Percentiles rank a stretch among this genome's conserved stretches.
These are phyloP conservation scores for Hanseniaspora meyeri DNA, from an alignment of 805 yeast genomes.

Conservation along the genomic window DNA sequence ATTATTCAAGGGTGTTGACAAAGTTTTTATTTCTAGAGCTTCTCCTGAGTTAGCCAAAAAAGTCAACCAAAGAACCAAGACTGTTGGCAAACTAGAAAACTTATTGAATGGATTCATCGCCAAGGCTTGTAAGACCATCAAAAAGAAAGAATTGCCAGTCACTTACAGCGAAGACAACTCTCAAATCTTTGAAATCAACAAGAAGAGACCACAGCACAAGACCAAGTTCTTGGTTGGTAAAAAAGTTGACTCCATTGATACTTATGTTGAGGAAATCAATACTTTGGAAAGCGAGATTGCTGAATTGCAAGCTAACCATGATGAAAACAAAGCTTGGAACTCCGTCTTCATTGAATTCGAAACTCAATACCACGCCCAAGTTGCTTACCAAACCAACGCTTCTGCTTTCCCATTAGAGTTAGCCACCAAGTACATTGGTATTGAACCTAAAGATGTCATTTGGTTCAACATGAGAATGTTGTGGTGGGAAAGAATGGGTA, in stretches of 20 bases:
- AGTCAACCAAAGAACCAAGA: slow-evolving; percentile 45
- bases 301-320: slow-evolving; percentile 40
- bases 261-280: slow-evolving; percentile 46
- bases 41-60: slow-evolving; percentile 39
- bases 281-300: slow-evolving; percentile 44
- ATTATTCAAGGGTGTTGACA: slow-evolving; percentile 69
- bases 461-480: slow-evolving; percentile 67
- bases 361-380: slow-evolving; percentile 60
- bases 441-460: slow-evolving; percentile 48
- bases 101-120: slow-evolving; percentile 49
- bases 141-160: slow-evolving; percentile 45
- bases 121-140: slow-evolving; percentile 49
- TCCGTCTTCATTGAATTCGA: slow-evolving; percentile 70
- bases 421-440: slow-evolving; percentile 48
- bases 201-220: slow-evolving; percentile 54
- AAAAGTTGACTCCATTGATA: slow-evolving; percentile 52
- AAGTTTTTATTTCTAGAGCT: slow-evolving; percentile 65
- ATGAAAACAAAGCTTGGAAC: slow-evolving; percentile 50
- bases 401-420: slow-evolving; percentile 58
- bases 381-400: slow-evolving; percentile 51
- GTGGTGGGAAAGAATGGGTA: slow-evolving; percentile 64
- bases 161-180: slow-evolving; percentile 2
- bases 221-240: slow-evolving; percentile 35
- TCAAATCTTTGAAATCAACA: slow-evolving; percentile 40
- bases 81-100: slow-evolving; percentile 53